Percentiles rank a stretch among this genome's conserved stretches.
phyloP scores from a whole-genome alignment of 805 yeast genomes.

The Pichia exigua region DNA sequence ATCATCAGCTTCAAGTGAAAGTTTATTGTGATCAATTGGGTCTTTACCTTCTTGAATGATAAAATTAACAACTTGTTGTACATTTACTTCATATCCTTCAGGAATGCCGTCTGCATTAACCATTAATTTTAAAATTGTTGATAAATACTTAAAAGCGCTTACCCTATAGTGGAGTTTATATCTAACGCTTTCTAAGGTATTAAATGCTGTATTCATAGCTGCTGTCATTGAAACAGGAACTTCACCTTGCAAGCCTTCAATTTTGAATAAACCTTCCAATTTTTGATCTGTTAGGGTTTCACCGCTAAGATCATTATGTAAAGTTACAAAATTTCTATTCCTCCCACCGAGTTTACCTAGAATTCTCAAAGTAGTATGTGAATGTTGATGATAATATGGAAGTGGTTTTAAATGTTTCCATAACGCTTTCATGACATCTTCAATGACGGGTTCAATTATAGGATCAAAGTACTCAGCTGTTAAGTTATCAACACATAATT shows the following conservation, averaged over 20 bases:
- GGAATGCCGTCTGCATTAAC: conserved; percentile 50
- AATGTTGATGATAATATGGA: conserved; percentile 90
- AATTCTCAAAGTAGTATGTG: conserved; percentile 89
- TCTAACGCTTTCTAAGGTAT: conserved; percentile 61
- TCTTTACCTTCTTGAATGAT: conserved; percentile 29
- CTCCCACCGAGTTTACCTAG: conserved; percentile 96
- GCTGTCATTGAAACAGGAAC: conserved; percentile 76
- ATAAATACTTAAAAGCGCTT: conserved; percentile 69
- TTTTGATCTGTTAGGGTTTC: conserved; percentile 54
- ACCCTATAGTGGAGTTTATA: conserved; percentile 59
- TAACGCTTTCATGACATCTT: conserved; percentile 86
- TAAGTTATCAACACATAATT: conserved; percentile 89
- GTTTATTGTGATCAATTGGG: conserved; percentile 14
- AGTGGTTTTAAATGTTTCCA: conserved; percentile 88
- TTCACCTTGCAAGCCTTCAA: conserved; percentile 57
- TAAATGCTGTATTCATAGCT: conserved; percentile 72
- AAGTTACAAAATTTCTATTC: conserved; percentile 75
- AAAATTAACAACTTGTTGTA: conserved; percentile 43
- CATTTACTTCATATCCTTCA: conserved; percentile 32
- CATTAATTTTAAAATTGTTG: conserved; percentile 58
- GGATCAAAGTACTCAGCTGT: conserved; percentile 98
- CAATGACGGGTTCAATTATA: conserved; percentile 90
- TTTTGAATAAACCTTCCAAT: conserved; percentile 55
- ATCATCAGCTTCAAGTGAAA: conserved; percentile 30
- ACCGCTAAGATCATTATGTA: conserved; percentile 58